phyloP scores from a whole-genome alignment of 139 green algal species.

The Chlamydomonas sp. region DNA sequence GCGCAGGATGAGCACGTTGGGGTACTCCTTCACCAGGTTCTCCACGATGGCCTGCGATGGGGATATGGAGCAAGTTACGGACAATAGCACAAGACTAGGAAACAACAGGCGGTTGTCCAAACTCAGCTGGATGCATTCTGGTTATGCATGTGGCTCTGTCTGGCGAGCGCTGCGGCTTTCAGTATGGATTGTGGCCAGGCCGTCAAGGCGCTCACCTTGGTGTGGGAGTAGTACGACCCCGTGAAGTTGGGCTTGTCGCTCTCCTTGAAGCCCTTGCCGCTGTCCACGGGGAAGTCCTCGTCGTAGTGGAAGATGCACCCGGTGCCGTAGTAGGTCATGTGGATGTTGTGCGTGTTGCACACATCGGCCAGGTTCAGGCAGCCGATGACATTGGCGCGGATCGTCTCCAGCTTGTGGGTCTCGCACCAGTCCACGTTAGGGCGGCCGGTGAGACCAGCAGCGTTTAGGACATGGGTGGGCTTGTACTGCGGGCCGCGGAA shows the following conservation, averaged over 20 bases:
- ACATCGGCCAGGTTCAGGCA: constrained; percentile 93
- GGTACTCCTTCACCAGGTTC: constrained; percentile 89
- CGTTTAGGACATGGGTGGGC: constrained; percentile 96
- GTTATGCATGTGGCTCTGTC: background rate
- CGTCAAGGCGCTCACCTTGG: constrained; percentile 73
- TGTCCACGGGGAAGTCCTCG: constrained; percentile 76
- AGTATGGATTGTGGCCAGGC: background rate
- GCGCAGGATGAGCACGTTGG: constrained; percentile 93
- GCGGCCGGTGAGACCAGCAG: constrained; percentile 93
- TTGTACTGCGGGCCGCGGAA: constrained; percentile 52
- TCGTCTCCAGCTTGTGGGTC: constrained; percentile 95
- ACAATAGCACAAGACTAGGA: background rate
- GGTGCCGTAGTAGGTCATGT: constrained; percentile 97
- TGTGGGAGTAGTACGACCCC: constrained; percentile 97
- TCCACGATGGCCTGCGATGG: constrained; percentile 85
- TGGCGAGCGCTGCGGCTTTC: background rate
- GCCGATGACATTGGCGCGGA: constrained; percentile 95
- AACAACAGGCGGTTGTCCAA: too few species aligned
- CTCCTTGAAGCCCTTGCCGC: constrained; percentile 94
- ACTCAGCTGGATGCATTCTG: background rate
- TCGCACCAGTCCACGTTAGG: constrained; percentile 99
- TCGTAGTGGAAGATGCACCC: constrained; percentile 99
- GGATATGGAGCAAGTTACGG: background rate
- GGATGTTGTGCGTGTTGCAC: constrained; percentile 70
- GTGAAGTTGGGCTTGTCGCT: constrained; percentile 95